phyloP scores from a whole-genome alignment of 139 green algal species.

The Chlamydomonas incerta region DNA sequence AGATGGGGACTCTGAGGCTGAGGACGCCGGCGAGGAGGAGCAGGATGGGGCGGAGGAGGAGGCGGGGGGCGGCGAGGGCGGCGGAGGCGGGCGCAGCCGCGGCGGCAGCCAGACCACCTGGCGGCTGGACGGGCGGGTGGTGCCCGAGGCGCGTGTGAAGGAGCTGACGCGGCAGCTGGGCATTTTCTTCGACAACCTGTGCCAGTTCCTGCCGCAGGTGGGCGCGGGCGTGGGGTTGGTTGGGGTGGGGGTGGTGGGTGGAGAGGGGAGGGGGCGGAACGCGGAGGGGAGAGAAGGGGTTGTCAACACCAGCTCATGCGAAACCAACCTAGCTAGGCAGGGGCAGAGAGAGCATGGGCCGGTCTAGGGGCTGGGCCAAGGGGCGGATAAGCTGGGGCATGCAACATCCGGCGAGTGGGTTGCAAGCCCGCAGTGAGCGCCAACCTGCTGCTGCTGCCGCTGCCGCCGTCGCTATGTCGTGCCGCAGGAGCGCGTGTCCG shows the following conservation, averaged over 20 bases:
- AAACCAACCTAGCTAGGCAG: no score
- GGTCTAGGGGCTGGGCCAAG: no score
- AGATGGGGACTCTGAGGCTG: not conserved
- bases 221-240: no score
- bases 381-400: no score
- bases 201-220: constrained; percentile 67
- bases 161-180: constrained; percentile 73
- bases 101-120: not conserved
- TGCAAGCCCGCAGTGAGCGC: no score
- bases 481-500: constrained; percentile 87
- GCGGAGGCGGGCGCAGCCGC: not conserved
- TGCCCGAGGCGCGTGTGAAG: constrained; percentile 66
- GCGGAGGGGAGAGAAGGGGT: no score
- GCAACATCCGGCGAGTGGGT: no score
- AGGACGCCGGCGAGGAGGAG: not conserved
- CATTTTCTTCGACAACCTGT: constrained; percentile 98
- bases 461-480: not conserved
- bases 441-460: no score
- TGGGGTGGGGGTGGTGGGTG: not conserved
- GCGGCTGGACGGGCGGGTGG: not conserved
- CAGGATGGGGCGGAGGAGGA: not conserved
- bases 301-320: no score
- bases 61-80: not conserved
- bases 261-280: not conserved
- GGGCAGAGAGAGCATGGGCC: no score